Percentiles rank a stretch among this genome's conserved stretches.
These are phyloP conservation scores for Zymoseptoria passerinii DNA, from an alignment of 2,329 filamentous ascomycete genomes.

Conservation along the genomic window DNA sequence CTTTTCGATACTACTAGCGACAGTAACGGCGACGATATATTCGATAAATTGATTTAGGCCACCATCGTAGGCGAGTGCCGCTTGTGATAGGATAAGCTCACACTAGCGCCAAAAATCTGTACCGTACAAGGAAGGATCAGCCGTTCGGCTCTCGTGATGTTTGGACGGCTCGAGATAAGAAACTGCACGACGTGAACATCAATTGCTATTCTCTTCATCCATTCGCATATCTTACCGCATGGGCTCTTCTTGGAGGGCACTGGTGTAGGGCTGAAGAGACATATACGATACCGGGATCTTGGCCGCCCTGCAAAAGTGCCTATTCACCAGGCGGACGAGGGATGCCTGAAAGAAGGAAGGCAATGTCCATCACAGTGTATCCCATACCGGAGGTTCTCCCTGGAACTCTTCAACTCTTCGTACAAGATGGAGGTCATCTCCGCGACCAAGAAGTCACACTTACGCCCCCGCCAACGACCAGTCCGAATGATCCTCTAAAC, in stretches of 20 bases:
- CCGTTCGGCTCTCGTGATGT: not conserved
- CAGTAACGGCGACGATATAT: too few relatives aligned
- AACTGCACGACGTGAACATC: not conserved
- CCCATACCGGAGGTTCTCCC: conserved; percentile 6
- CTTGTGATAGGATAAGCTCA: not conserved
- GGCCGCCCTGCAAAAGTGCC: too few relatives aligned
- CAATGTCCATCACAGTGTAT: not conserved
- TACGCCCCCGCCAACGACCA: conserved; percentile 42
- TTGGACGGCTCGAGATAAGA: not conserved
- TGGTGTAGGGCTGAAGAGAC: not conserved
- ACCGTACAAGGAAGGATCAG: not conserved
- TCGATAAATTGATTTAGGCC: too few relatives aligned
- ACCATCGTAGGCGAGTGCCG: not conserved
- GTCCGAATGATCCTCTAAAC: conserved; percentile 27
- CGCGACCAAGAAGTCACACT: conserved; percentile 40
- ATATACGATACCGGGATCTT: not conserved
- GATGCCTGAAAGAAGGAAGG: not conserved
- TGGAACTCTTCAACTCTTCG: conserved; percentile 18
- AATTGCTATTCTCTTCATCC: not conserved
- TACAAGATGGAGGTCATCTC: conserved; percentile 12
- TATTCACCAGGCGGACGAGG: not conserved
- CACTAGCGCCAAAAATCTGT: not conserved
- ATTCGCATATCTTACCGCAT: not conserved
- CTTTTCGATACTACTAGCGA: too few relatives aligned
- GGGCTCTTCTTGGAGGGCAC: not conserved